Evolutionary conservation across 805 yeast genomes (phyloP).

Genomic region (Starmera dryadoides): DNA sequence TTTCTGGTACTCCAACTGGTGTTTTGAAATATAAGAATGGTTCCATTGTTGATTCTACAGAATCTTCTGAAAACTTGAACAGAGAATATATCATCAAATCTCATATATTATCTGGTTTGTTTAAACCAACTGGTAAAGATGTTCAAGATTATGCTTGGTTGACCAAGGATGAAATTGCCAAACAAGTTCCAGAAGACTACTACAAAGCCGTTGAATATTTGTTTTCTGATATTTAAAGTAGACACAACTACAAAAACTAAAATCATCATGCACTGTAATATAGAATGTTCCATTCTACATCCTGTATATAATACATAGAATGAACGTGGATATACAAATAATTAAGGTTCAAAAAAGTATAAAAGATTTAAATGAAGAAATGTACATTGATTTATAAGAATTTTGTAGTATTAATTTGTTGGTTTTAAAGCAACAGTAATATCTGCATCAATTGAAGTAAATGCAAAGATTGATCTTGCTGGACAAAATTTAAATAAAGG

Average conservation of each 20-base stretch:
- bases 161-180: slow-evolving; percentile 62
- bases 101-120: slow-evolving; percentile 77
- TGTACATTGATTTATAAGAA: neutral
- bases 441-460: slow-evolving; percentile 19
- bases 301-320: neutral
- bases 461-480: slow-evolving; percentile 16
- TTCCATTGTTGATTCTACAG: slow-evolving; percentile 13
- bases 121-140: slow-evolving; percentile 27
- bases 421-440: slow-evolving; percentile 3
- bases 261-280: neutral
- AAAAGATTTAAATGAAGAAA: neutral
- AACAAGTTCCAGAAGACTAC: slow-evolving; percentile 42
- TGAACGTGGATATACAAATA: neutral
- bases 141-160: slow-evolving; percentile 62
- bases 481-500: slow-evolving; percentile 28
- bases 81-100: slow-evolving; percentile 75
- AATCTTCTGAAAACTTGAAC: slow-evolving; percentile 13
- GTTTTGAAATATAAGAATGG: slow-evolving; percentile 37
- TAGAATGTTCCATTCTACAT: neutral
- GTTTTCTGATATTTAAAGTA: slow-evolving; percentile 13
- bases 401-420: neutral
- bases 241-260: neutral
- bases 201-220: slow-evolving; percentile 38
- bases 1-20: slow-evolving; percentile 84
- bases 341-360: neutral